A percentile compares a stretch with the other conserved stretches of the same genome.
Evolutionary conservation across 805 yeast genomes (phyloP).

Genomic region (Sugiyamaella smithiae): DNA sequence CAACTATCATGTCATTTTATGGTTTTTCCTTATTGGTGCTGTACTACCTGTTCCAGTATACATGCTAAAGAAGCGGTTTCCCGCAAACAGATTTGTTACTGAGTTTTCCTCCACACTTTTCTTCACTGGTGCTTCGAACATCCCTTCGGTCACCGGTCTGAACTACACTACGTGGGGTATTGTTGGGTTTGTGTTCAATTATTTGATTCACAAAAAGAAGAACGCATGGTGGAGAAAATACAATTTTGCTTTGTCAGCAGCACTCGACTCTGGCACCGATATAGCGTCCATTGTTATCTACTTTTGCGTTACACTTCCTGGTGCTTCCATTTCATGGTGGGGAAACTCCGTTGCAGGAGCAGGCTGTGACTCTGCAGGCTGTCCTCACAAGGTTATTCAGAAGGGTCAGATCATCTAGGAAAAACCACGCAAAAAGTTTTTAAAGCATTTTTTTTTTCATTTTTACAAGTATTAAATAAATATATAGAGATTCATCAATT

Average conservation of each 20-base stretch:
- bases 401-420: neutral
- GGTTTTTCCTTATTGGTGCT: slow-evolving; percentile 53
- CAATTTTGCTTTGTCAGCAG: slow-evolving; percentile 59
- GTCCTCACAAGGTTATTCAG: slow-evolving; percentile 5
- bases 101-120: slow-evolving; percentile 59
- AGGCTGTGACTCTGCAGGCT: slow-evolving; percentile 15
- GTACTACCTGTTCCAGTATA: slow-evolving; percentile 31
- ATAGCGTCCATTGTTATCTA: slow-evolving; percentile 53
- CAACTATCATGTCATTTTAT: slow-evolving; percentile 50
- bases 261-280: slow-evolving; percentile 60
- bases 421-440: no score
- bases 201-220: slow-evolving; percentile 46
- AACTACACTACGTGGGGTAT: slow-evolving; percentile 42
- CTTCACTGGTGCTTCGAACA: slow-evolving; percentile 44
- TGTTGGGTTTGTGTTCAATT: slow-evolving; percentile 52
- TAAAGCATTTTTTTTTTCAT: no score
- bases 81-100: slow-evolving; percentile 28
- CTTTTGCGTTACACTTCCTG: slow-evolving; percentile 34
- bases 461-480: no score
- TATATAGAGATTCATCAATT: no score
- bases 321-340: slow-evolving; percentile 10
- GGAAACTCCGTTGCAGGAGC: slow-evolving; percentile 3
- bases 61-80: slow-evolving; percentile 32
- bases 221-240: slow-evolving; percentile 65
- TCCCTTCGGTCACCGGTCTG: slow-evolving; percentile 68